These are phyloP conservation scores for Sugiyamaella castrensis DNA, from an alignment of 1,139 yeast genomes.

Conservation along the genomic window DNA sequence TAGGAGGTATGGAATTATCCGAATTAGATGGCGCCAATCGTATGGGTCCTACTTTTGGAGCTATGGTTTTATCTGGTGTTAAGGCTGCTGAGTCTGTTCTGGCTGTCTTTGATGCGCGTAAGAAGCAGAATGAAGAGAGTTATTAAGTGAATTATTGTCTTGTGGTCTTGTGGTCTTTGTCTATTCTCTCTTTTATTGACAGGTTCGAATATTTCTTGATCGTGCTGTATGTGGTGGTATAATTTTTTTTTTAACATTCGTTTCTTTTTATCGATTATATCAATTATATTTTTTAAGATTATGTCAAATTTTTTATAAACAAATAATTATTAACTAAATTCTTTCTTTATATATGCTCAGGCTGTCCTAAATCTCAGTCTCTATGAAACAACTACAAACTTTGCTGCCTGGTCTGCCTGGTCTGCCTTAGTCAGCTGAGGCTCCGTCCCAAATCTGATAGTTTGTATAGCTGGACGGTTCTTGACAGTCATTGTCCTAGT, in stretches of 20 bases:
- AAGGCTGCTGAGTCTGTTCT: conserved; percentile 67
- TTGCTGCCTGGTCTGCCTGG: no score
- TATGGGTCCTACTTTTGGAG: conserved; percentile 86
- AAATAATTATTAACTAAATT: background rate
- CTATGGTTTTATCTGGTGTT: conserved; percentile 74
- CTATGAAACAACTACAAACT: no score
- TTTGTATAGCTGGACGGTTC: no score
- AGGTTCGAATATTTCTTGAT: no score
- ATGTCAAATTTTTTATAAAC: background rate
- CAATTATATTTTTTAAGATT: background rate
- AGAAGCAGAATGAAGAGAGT: conserved; percentile 36
- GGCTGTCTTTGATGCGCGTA: conserved; percentile 50
- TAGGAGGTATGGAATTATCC: conserved; percentile 79
- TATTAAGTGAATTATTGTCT: background rate
- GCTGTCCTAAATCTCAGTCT: no score
- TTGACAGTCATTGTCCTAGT: no score
- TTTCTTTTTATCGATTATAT: no score
- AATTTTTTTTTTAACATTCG: no score
- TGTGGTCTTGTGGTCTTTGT: background rate
- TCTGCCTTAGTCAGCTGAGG: no score
- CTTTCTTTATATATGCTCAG: no score
- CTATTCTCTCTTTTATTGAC: no score
- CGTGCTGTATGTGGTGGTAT: background rate
- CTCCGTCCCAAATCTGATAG: no score
- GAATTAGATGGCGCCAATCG: conserved; percentile 76